These are phyloP conservation scores for Ganoderma leucocontextum DNA, from an alignment of 1,284 basidiomycete genomes.

Conservation along the genomic window DNA sequence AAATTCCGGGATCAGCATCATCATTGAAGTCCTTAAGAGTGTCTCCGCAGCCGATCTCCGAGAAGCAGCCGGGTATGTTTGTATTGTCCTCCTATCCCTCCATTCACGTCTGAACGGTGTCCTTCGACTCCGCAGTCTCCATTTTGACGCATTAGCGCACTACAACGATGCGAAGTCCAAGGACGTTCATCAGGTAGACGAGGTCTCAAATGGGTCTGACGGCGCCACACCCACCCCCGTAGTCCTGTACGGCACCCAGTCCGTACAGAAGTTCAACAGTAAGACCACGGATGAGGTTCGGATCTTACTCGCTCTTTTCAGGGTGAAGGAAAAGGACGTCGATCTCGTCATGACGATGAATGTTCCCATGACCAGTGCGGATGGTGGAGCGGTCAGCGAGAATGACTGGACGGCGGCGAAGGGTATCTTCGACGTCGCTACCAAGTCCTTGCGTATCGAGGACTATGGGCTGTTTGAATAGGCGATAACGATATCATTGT, in stretches of 20 bases:
- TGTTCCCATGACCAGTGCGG: conserved; percentile 62
- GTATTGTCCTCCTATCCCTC: conserved; percentile 13
- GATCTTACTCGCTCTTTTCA: conserved; percentile 82
- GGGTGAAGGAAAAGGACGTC: conserved; percentile 71
- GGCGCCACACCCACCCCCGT: conserved; percentile 66
- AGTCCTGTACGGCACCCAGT: conserved; percentile 74
- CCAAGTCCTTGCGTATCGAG: conserved; percentile 69
- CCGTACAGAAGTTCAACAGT: conserved; percentile 81
- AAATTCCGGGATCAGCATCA: conserved; percentile 76
- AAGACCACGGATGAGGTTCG: conserved; percentile 69
- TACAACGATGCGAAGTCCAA: conserved; percentile 82
- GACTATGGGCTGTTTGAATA: conserved; percentile 82
- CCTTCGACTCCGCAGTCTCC: conserved; percentile 65
- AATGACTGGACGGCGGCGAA: conserved; percentile 49
- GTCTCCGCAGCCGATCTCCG: conserved; percentile 66
- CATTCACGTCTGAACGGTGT: background rate
- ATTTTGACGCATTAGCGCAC: conserved; percentile 91
- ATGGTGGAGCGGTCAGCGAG: conserved; percentile 52
- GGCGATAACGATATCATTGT: background rate
- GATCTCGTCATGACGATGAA: conserved; percentile 89
- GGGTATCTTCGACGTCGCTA: conserved; percentile 64
- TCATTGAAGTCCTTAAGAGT: conserved; percentile 87
- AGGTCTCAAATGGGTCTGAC: conserved; percentile 51
- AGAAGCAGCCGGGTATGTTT: conserved; percentile 74
- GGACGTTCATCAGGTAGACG: conserved; percentile 53